A percentile compares a stretch with the other conserved stretches of the same genome.
Evolutionary conservation across 1,284 basidiomycete species (phyloP).

Genomic region (Earliella scabrosa): DNA sequence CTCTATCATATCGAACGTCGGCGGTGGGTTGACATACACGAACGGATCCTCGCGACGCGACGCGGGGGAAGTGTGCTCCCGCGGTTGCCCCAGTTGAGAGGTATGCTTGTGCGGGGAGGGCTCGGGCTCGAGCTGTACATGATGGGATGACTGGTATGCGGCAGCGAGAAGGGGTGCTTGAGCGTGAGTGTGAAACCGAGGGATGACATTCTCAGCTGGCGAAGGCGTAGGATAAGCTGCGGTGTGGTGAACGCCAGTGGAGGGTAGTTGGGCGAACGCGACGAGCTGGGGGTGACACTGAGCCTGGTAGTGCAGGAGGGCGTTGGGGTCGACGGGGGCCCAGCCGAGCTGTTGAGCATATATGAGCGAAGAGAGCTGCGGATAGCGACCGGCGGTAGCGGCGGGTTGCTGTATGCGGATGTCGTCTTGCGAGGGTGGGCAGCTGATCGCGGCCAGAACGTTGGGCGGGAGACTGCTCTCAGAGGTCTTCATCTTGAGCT

Average conservation of each 20-base stretch:
- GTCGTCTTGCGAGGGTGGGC: neutral
- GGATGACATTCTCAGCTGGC: too few species aligned
- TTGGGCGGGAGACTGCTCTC: neutral
- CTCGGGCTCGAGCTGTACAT: too few species aligned
- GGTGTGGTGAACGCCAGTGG: too few species aligned
- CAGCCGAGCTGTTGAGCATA: conserved; percentile 9
- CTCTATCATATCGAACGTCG: neutral
- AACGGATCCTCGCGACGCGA: neutral
- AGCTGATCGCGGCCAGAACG: conserved; percentile 2
- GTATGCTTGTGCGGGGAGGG: too few species aligned
- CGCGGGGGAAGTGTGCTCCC: neutral
- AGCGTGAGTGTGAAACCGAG: too few species aligned
- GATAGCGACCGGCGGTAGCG: neutral
- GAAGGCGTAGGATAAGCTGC: too few species aligned
- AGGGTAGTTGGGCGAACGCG: neutral
- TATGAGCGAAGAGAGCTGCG: neutral
- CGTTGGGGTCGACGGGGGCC: neutral
- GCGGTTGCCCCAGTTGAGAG: too few species aligned
- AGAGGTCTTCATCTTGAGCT: neutral
- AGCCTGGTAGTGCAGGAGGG: neutral
- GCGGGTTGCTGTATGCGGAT: neutral
- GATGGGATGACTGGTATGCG: too few species aligned
- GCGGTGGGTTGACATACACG: conserved; percentile 8
- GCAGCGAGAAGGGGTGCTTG: too few species aligned
- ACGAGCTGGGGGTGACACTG: neutral